phyloP scores from a whole-genome alignment of 768 basidiomycete species.

The Phanerochaete sordida region DNA sequence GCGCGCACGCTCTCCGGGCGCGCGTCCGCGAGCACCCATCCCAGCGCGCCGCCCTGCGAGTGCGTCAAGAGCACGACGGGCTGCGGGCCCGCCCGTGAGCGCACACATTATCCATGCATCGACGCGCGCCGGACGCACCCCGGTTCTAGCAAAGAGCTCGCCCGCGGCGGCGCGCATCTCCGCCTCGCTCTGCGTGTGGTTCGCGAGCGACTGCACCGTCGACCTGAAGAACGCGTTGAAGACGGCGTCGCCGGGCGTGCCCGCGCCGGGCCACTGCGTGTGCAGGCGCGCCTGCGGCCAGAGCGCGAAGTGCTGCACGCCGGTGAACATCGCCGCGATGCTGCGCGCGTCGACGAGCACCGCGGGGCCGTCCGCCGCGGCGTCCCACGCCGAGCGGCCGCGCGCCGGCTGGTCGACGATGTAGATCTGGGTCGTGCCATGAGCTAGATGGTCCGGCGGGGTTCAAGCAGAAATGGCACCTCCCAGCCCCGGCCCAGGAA shows the following conservation, averaged over 20 bases:
- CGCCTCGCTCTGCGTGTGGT: conserved; percentile 31
- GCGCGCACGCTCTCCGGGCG: conserved; percentile 41
- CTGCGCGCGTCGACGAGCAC: not conserved
- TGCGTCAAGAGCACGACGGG: conserved; percentile 47
- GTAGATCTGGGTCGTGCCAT: not conserved
- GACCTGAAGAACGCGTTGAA: conserved; percentile 47
- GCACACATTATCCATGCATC: no score
- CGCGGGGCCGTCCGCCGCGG: not conserved
- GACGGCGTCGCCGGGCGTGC: conserved; percentile 39
- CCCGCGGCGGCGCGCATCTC: conserved; percentile 41
- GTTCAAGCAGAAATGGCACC: not conserved
- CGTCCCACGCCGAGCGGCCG: not conserved
- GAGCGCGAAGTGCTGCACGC: conserved; percentile 30
- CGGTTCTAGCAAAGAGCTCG: conserved; percentile 42
- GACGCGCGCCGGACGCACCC: conserved; percentile 30
- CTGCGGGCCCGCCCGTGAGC: conserved; percentile 29
- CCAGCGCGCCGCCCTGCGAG: conserved; percentile 46
- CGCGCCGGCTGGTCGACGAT: not conserved
- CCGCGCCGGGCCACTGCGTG: conserved; percentile 52
- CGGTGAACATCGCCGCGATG: not conserved
- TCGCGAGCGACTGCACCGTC: conserved; percentile 37
- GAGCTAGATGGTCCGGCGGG: not conserved
- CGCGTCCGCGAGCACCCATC: conserved; percentile 47
- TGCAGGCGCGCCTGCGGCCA: conserved; percentile 46
- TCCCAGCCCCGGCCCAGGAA: not conserved